Evolutionary conservation across 257 asterid species (phyloP), one percentile per base, ranked within the genome.

Genomic region (Penstemon barbatus): DNA sequence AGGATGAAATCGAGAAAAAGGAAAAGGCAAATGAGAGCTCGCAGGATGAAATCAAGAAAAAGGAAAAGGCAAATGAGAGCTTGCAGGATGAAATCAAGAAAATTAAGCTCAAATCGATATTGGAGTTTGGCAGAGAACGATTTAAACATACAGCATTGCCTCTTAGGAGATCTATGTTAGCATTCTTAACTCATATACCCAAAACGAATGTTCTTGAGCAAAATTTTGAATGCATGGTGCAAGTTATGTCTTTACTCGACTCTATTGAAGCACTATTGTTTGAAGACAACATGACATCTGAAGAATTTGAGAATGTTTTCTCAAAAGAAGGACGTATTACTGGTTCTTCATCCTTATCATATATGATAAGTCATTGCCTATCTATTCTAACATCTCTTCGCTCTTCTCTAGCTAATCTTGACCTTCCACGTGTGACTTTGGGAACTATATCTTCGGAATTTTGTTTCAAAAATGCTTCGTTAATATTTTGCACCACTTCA

Each of bases 401-500:
- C 12, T 44, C n/a, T 40, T 84, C 82, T 49, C 71, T 84, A 0
- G 61, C n/a, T 41, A 44, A 8, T 36, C 74, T 81, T 38, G n/a
- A 39, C 65, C 79, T 83, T 61, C 87, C 85, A 18, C 18, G 13
- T 45, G 37, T 7, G 41, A 15, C 18, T 15, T 15, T 5, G 15
- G 18, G 51, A 9, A 33, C 71, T 9, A 38, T 5, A 15, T 15
- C 18, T 15, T 15, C 18, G 12, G 78, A 77, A 7, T 84, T 82
- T 19, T 84, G 89, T 76, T 78, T 75, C 61, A 45, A 50, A 49
- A 75, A 57, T 43, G 83, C 94, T 53, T 61, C 84, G n/a, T 48
- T 84, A 59, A 63, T 84, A 42, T 87, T 87, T 48, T 84, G 90
- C 80, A 87, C 94, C 8, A 76, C 79, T 46, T 79, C 87, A 5